Percentiles rank a stretch among this genome's conserved stretches.
These are phyloP conservation scores for Monosporascus sp. DNA, from an alignment of 2,329 filamentous ascomycete species.

Conservation along the genomic window DNA sequence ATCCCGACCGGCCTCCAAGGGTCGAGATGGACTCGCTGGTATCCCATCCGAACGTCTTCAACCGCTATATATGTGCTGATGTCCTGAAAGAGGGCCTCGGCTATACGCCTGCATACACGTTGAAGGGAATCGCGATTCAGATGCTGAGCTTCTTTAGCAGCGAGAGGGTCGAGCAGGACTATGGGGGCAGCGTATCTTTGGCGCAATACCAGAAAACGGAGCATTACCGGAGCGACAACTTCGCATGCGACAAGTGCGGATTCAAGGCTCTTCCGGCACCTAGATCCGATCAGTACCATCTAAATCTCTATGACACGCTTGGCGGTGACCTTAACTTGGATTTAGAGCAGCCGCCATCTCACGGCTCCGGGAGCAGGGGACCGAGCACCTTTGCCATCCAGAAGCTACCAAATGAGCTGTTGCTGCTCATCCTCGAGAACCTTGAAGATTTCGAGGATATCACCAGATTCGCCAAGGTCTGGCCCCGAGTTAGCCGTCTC, in stretches of 20 bases:
- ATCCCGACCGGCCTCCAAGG: slow-evolving; percentile 34
- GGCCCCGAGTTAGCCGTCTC: slow-evolving; percentile 29
- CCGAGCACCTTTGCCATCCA: slow-evolving; percentile 17
- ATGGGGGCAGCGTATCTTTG: slow-evolving; percentile 23
- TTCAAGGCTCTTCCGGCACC: slow-evolving; percentile 5
- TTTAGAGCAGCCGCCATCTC: not conserved
- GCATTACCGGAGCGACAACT: slow-evolving; percentile 2
- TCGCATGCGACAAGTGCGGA: slow-evolving; percentile 22
- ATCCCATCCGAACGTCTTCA: slow-evolving; percentile 41
- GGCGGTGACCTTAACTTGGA: too few species aligned
- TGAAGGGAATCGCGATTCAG: slow-evolving; percentile 46
- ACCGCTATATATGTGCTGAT: slow-evolving; percentile 39
- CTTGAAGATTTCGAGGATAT: slow-evolving; percentile 33
- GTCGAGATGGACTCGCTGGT: slow-evolving; percentile 37
- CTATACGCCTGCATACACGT: slow-evolving; percentile 46
- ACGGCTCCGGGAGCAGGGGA: not conserved
- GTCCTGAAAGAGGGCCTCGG: slow-evolving; percentile 38
- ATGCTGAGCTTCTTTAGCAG: slow-evolving; percentile 48
- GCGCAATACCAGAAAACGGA: slow-evolving; percentile 13
- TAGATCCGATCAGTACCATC: not conserved
- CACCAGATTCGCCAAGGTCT: slow-evolving; percentile 30
- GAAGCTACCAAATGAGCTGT: slow-evolving; percentile 35
- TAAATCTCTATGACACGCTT: slow-evolving; percentile 4
- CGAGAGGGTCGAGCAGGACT: slow-evolving; percentile 37
- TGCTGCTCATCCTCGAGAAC: slow-evolving; percentile 29